phyloP scores from a whole-genome alignment of 2,329 filamentous ascomycete species.

The Alternaria infectoria region DNA sequence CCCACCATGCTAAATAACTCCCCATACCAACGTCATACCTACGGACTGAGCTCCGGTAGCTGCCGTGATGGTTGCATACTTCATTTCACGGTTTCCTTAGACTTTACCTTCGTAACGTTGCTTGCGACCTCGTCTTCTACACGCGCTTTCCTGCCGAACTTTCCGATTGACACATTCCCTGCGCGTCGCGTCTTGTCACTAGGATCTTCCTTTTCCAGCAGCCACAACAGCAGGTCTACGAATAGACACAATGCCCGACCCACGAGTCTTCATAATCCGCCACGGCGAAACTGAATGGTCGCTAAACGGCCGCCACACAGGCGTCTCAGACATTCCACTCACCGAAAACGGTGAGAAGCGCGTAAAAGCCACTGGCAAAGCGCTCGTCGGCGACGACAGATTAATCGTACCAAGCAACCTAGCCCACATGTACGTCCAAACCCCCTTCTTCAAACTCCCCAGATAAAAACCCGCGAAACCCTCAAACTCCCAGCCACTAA shows the following conservation, averaged over 20 bases:
- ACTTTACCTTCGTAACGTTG: not conserved
- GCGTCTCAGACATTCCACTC: slow-evolving; percentile 82
- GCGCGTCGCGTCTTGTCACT: not conserved
- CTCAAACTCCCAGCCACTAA: not conserved
- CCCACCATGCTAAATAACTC: slow-evolving; percentile 21
- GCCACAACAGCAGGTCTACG: not conserved
- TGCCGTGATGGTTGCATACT: slow-evolving; percentile 1
- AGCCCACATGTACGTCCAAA: slow-evolving; percentile 72
- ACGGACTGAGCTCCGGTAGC: slow-evolving; percentile 4
- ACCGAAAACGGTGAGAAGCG: slow-evolving; percentile 72
- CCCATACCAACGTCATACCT: slow-evolving; percentile 18
- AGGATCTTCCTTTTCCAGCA: not conserved
- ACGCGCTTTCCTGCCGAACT: not conserved
- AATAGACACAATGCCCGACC: slow-evolving; percentile 48
- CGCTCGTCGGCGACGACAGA: slow-evolving; percentile 81
- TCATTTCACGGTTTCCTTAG: not conserved
- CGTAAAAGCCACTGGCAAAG: slow-evolving; percentile 72
- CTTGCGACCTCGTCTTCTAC: not conserved
- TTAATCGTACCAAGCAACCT: slow-evolving; percentile 83
- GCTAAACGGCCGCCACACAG: slow-evolving; percentile 78
- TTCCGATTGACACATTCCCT: not conserved
- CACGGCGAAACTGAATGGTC: slow-evolving; percentile 98
- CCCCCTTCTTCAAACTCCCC: not conserved
- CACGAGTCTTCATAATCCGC: slow-evolving; percentile 64
- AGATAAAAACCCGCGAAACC: too few relatives aligned